phyloP scores from a whole-genome alignment of 2,329 filamentous ascomycete genomes.

The Pezizomycotina sp. region DNA sequence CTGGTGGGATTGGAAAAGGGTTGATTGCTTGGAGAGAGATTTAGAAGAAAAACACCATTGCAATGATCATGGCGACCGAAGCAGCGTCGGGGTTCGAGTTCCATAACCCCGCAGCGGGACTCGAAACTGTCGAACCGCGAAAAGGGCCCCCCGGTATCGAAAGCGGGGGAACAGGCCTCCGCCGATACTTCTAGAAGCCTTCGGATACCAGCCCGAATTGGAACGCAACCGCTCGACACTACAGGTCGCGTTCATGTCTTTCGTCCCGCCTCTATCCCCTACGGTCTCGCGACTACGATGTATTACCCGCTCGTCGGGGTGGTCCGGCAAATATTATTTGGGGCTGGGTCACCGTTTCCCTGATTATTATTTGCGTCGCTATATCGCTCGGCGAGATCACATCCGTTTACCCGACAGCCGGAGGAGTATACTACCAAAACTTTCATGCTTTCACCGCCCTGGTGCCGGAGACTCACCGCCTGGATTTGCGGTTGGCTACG shows the following conservation, averaged over 20 bases:
- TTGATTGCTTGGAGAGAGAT: too few relatives aligned
- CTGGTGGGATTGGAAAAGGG: too few relatives aligned
- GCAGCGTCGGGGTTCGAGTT: too few relatives aligned
- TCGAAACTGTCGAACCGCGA: slow-evolving; percentile 12
- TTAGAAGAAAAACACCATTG: too few relatives aligned
- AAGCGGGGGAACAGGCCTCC: slow-evolving; percentile 24
- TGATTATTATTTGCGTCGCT: slow-evolving; percentile 55
- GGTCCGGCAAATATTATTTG: slow-evolving; percentile 55
- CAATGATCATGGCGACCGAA: too few relatives aligned
- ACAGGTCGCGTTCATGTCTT: slow-evolving; percentile 60
- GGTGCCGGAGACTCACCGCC: slow-evolving; percentile 42
- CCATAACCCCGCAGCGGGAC: too few relatives aligned
- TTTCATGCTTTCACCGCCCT: too few relatives aligned
- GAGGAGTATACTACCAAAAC: slow-evolving; percentile 63
- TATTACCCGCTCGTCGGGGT: slow-evolving; percentile 50
- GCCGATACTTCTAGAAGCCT: slow-evolving; percentile 46
- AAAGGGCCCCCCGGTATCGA: slow-evolving; percentile 6
- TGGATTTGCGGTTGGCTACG: slow-evolving; percentile 45
- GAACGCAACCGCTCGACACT: slow-evolving; percentile 48
- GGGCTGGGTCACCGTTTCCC: slow-evolving; percentile 53
- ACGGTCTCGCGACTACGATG: slow-evolving; percentile 54
- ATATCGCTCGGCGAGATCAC: slow-evolving; percentile 57
- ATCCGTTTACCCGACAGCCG: slow-evolving; percentile 58
- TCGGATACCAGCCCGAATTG: slow-evolving; percentile 52
- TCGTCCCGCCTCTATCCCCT: slow-evolving; percentile 57